Base-by-base conservation (phyloP, 306 rosid species). In the Cicer yamashitae region DNA sequence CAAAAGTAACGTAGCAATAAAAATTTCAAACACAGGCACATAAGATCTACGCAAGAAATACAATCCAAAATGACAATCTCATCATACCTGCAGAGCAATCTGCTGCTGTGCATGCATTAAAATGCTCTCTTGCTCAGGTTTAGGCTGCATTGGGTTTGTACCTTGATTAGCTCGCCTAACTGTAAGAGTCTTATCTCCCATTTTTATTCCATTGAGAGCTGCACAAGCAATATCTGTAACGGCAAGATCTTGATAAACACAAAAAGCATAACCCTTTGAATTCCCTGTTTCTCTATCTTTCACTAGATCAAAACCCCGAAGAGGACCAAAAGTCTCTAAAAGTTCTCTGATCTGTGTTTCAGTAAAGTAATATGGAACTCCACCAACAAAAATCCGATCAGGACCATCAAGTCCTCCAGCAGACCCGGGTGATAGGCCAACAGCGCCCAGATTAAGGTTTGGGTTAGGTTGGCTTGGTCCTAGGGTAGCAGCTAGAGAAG, bases 381-480 rank as follows among this genome's bases (percentile, higher is more conserved):
- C 99, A 48, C 99, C 99, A 15, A 94, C 99, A 89, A 94, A 94
- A 78, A 94, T 90, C 57, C 99, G 99, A 81, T 94, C 99, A 73
- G 99, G 99, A 34, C 99, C 99, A 87, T 94, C 99, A 20, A 94
- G 96, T 69, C 99, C 99, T 69, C 99, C 99, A 70, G 99, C 97
- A 15, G 99, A 94, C 41, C 99, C 99, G n/a, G 99, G 97, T 20
- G 96, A 86, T 77, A 94, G 85, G 67, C 99, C 99, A 54, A 94
- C 99, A 60, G 96, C 96, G 52, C 75, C 89, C 70, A 94, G 83
- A 82, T 94, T 92, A 80, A 94, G 87, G 83, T 89, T 94, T 11
- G 99, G 93, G 78, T 89, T 94, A 38, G 99, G 99, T 76, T 92
- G 99, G 82, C 99, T 94, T 58, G 99, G 99, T 18, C 99, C 99